Conservation (phyloP, 371 early-diverging fungal genomes). For the Neoconidiobolus thromboides region DNA sequence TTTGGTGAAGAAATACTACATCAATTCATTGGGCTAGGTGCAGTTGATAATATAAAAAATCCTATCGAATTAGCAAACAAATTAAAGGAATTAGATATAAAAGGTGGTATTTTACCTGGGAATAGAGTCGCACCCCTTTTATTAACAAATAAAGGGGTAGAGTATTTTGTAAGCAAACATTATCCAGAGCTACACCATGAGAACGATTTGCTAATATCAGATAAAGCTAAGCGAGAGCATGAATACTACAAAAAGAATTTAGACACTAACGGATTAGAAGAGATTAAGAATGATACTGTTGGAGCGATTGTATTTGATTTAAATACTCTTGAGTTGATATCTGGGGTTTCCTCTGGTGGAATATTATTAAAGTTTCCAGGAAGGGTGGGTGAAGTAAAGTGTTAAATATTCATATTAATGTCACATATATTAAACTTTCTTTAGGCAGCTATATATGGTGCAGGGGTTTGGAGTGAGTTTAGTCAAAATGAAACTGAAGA, state of each 20-base stretch:
- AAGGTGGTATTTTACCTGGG: background rate
- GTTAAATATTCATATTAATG: too few species aligned
- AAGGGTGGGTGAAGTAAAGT: background rate
- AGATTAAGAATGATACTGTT: background rate
- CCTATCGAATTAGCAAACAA: background rate
- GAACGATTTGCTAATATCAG: background rate
- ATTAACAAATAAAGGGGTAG: background rate
- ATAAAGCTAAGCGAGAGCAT: background rate
- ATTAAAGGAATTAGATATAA: background rate
- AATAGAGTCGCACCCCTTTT: background rate
- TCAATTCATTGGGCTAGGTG: background rate
- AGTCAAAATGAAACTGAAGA: background rate
- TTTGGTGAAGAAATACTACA: too few species aligned
- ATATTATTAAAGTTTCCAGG: background rate
- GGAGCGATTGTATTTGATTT: background rate
- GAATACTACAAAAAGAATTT: background rate
- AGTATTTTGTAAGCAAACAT: background rate
- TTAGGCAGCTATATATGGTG: conserved; percentile 2
- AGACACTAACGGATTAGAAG: background rate
- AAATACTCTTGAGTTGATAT: background rate
- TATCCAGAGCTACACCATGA: background rate
- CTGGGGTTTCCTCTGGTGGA: conserved; percentile 2
- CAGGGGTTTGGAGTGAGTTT: background rate
- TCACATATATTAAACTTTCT: background rate
- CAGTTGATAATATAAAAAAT: background rate